These are phyloP conservation scores for Priceomyces haplophilus DNA, from an alignment of 805 yeast genomes.

Conservation along the genomic window DNA sequence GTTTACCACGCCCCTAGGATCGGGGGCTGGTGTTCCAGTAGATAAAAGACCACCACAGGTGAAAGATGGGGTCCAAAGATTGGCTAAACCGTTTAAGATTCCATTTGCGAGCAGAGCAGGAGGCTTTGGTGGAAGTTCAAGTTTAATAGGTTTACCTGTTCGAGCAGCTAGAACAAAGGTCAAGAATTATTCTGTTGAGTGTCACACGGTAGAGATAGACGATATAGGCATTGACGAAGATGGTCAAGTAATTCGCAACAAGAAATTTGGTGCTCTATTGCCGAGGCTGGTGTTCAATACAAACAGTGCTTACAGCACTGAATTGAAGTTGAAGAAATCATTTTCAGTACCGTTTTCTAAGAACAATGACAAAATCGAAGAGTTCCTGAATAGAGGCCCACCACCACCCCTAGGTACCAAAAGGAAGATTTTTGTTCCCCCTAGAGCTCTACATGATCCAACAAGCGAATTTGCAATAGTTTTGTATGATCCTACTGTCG, in stretches of 20 bases:
- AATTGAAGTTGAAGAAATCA: slow-evolving; percentile 37
- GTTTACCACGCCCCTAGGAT: slow-evolving; percentile 52
- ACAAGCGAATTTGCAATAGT: slow-evolving; percentile 91
- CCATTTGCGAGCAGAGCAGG: slow-evolving; percentile 45
- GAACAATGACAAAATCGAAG: slow-evolving; percentile 29
- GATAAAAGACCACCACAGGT: slow-evolving; percentile 53
- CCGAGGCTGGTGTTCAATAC: slow-evolving; percentile 50
- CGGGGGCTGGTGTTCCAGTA: slow-evolving; percentile 66
- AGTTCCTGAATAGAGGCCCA: slow-evolving; percentile 35
- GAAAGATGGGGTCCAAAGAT: slow-evolving; percentile 47
- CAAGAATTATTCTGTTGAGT: slow-evolving; percentile 32
- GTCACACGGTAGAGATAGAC: slow-evolving; percentile 14
- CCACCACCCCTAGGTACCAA: slow-evolving; percentile 88
- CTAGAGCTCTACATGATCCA: slow-evolving; percentile 94
- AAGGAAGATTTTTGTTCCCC: slow-evolving; percentile 65
- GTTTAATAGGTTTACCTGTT: slow-evolving; percentile 16
- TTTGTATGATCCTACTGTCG: slow-evolving; percentile 91
- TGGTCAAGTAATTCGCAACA: slow-evolving; percentile 25
- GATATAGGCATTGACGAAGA: slow-evolving; percentile 32
- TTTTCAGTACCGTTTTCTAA: slow-evolving; percentile 62
- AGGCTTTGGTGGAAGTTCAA: slow-evolving; percentile 7
- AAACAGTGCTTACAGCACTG: slow-evolving; percentile 29
- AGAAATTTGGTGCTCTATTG: slow-evolving; percentile 55
- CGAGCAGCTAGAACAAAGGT: slow-evolving; percentile 30
- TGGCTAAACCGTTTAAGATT: slow-evolving; percentile 67